Conservation (phyloP, 306 rosid genomes). For the Lathyrus aphaca region DNA sequence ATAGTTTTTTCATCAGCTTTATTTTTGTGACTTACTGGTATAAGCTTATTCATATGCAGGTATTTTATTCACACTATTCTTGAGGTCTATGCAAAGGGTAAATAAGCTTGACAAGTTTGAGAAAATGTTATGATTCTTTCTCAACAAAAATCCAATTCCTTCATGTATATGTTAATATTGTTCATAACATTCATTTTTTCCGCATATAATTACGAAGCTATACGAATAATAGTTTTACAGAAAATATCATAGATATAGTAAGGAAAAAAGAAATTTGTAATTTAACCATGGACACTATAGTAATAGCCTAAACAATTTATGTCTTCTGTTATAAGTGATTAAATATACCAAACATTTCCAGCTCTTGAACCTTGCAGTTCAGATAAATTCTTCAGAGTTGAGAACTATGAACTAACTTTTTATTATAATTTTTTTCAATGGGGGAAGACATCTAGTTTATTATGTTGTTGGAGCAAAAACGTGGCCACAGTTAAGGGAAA, state of each 20-base stretch:
- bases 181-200: slow-evolving; percentile 21
- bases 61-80: slow-evolving; percentile 56
- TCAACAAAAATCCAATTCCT: slow-evolving; percentile 29
- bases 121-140: slow-evolving; percentile 62
- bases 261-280: neutral
- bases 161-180: slow-evolving; percentile 19
- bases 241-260: neutral
- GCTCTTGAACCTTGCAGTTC: neutral
- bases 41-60: slow-evolving; percentile 55
- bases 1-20: slow-evolving; percentile 14
- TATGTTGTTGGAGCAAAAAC: too few species aligned
- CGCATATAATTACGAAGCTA: slow-evolving; percentile 31
- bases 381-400: neutral
- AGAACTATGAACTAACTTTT: neutral
- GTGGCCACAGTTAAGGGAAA: too few species aligned
- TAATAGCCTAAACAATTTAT: neutral
- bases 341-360: neutral
- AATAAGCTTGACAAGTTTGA: slow-evolving; percentile 76
- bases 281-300: neutral
- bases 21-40: slow-evolving; percentile 16
- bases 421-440: too few species aligned
- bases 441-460: too few species aligned
- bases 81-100: slow-evolving; percentile 76
- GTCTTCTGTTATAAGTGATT: neutral
- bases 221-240: slow-evolving; percentile 18